Evolutionary conservation across 345 rosid genomes (phyloP).

Genomic region (Lepidium sativum): DNA sequence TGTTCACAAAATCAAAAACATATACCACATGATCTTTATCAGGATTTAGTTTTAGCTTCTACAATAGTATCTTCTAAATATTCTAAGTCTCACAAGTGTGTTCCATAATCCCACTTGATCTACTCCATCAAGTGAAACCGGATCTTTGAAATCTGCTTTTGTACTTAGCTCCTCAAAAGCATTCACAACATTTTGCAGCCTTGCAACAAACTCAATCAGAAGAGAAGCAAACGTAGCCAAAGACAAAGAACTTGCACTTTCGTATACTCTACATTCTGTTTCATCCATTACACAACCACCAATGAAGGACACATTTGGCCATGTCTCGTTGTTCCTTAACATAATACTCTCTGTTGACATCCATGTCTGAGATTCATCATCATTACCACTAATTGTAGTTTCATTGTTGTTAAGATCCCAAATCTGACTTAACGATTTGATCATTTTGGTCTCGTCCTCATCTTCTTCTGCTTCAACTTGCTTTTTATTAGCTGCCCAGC

Average conservation of each 20-base stretch:
- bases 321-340: slow-evolving; percentile 27
- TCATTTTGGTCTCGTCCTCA: slow-evolving; percentile 30
- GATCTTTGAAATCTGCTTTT: slow-evolving; percentile 52
- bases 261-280: slow-evolving; percentile 49
- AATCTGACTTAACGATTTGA: slow-evolving; percentile 44
- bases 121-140: not conserved
- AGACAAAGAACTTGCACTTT: slow-evolving; percentile 77
- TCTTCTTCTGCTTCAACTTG: slow-evolving; percentile 31
- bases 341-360: slow-evolving; percentile 30
- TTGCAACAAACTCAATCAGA: slow-evolving; percentile 77
- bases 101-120: slow-evolving; percentile 28
- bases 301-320: slow-evolving; percentile 52
- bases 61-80: slow-evolving; percentile 24
- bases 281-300: slow-evolving; percentile 22
- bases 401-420: slow-evolving; percentile 26
- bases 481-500: slow-evolving; percentile 36
- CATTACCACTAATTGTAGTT: not conserved
- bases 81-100: slow-evolving; percentile 19
- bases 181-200: slow-evolving; percentile 64
- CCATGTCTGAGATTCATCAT: slow-evolving; percentile 14
- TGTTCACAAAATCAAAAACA: not conserved
- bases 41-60: not conserved
- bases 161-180: slow-evolving; percentile 59
- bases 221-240: slow-evolving; percentile 72
- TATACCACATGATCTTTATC: not conserved